phyloP scores from a whole-genome alignment of 2,329 filamentous ascomycete species.

The Ophiostoma perfectum region DNA sequence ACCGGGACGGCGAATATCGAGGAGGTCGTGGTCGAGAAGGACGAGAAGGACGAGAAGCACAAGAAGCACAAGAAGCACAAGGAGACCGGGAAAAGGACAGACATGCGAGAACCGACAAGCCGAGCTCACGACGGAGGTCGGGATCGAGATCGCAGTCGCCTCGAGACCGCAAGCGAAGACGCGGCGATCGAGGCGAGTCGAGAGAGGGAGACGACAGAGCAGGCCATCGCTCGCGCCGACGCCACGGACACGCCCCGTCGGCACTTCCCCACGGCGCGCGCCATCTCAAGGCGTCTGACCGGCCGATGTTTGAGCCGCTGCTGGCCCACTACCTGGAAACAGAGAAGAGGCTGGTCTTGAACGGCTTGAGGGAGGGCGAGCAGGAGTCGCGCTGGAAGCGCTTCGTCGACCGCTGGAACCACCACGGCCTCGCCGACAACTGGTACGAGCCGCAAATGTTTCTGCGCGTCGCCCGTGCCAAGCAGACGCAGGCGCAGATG shows the following conservation, averaged over 20 bases:
- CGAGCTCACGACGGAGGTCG: too few relatives aligned
- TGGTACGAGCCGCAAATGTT: constrained; percentile 87
- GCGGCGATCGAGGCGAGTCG: too few relatives aligned
- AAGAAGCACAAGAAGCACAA: not conserved
- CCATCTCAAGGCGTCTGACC: not conserved
- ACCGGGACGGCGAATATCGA: too few relatives aligned
- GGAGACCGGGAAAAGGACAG: not conserved
- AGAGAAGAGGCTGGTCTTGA: not conserved
- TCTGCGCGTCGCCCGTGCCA: constrained; percentile 33
- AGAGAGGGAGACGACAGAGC: not conserved
- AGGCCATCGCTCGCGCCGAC: not conserved
- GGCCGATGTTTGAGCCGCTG: constrained; percentile 5
- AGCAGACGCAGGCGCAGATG: constrained; percentile 31
- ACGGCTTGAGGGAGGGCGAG: constrained; percentile 53
- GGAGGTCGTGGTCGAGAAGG: not conserved
- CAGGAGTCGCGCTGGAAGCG: constrained; percentile 85
- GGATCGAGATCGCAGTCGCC: not conserved
- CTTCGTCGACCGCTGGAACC: constrained; percentile 89
- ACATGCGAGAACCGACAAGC: not conserved
- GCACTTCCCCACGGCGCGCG: constrained; percentile 5
- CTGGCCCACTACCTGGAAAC: not conserved
- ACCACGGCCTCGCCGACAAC: constrained; percentile 74
- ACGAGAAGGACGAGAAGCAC: not conserved
- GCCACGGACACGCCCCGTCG: too few relatives aligned
- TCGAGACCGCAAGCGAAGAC: not conserved